phyloP scores from a whole-genome alignment of 805 yeast species.

The Candida awuae region DNA sequence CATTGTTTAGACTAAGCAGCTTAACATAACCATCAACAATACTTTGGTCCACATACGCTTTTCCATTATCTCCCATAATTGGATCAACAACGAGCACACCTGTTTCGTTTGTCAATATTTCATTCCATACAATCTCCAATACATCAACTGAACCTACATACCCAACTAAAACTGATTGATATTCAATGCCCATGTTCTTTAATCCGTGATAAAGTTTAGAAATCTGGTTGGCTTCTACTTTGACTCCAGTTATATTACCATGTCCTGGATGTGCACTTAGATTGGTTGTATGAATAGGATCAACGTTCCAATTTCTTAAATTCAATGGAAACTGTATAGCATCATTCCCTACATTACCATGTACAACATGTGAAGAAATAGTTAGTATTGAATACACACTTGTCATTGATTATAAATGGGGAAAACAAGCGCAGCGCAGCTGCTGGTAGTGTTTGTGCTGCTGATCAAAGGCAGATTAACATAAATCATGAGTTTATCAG shows the following conservation, averaged over 20 bases:
- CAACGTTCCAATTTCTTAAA: conserved; percentile 86
- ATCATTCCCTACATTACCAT: conserved; percentile 90
- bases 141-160: conserved; percentile 62
- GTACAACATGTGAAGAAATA: conserved; percentile 86
- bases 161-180: conserved; percentile 70
- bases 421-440: too few species aligned
- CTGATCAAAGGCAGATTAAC: too few species aligned
- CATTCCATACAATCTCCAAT: conserved; percentile 37
- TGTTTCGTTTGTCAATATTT: conserved; percentile 19
- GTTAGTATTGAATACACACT: too few species aligned
- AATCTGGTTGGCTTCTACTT: conserved; percentile 39
- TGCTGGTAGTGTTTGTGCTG: too few species aligned
- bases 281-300: conserved; percentile 79
- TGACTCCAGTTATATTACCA: conserved; percentile 54
- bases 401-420: too few species aligned
- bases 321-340: conserved; percentile 90
- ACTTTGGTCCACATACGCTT: conserved; percentile 58
- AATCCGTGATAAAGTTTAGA: conserved; percentile 49
- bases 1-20: conserved; percentile 32
- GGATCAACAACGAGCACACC: conserved; percentile 85
- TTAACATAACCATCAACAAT: conserved; percentile 45
- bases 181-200: conserved; percentile 36
- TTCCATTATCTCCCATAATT: conserved; percentile 86
- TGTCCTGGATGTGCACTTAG: conserved; percentile 92
- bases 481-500: too few species aligned